These are phyloP conservation scores for Parietichytrium sp. DNA, from an alignment of 108 stramenopile genomes.

Conservation along the genomic window DNA sequence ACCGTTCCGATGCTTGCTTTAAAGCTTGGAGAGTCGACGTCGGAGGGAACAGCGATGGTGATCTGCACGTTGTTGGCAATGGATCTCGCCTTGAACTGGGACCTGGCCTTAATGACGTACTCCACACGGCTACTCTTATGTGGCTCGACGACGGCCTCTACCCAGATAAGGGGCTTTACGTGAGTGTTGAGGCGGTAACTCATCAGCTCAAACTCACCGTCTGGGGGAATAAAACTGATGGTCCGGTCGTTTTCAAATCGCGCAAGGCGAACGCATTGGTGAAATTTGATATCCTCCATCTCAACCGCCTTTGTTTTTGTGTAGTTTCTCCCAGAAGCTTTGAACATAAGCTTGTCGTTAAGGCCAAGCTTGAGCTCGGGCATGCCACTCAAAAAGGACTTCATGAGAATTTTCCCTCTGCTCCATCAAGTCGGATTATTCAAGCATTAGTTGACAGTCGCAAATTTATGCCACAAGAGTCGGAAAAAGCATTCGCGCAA, in stretches of 20 bases:
- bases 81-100: slow-evolving; percentile 92
- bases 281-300: slow-evolving; percentile 98
- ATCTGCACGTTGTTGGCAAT: slow-evolving; percentile 99
- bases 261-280: slow-evolving; percentile 96
- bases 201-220: slow-evolving; percentile 99
- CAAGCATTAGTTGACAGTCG: not conserved
- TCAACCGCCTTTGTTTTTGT: slow-evolving; percentile 86
- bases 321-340: slow-evolving; percentile 74
- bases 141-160: slow-evolving; percentile 95
- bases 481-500: no score
- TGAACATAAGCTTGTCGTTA: slow-evolving; percentile 98
- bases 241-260: slow-evolving; percentile 98
- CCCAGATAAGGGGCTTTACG: slow-evolving; percentile 99
- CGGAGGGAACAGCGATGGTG: slow-evolving; percentile 94
- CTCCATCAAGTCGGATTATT: slow-evolving; percentile 23
- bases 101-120: slow-evolving; percentile 99
- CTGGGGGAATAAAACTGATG: slow-evolving; percentile 98
- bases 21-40: slow-evolving; percentile 98
- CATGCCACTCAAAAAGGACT: slow-evolving; percentile 94
- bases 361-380: slow-evolving; percentile 98
- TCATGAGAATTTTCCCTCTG: slow-evolving; percentile 89
- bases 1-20: slow-evolving; percentile 91
- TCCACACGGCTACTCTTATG: slow-evolving; percentile 92
- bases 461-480: not conserved
- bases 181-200: slow-evolving; percentile 96